Conservation (phyloP, 768 basidiomycete species). For the Leccinum variicolor region DNA sequence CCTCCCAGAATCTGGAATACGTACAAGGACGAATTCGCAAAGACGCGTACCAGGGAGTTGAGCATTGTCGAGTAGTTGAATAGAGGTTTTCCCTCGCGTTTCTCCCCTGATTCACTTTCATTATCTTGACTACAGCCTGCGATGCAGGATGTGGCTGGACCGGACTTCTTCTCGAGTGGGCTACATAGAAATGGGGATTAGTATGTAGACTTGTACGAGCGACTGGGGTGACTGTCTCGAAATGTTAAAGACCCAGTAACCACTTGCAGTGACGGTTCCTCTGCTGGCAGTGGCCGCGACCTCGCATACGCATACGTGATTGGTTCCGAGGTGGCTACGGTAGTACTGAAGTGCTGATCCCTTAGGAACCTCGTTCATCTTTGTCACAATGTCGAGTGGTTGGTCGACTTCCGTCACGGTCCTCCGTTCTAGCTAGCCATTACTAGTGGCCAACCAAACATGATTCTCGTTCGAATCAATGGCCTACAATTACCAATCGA, state of each 20-base stretch:
- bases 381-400: too few species aligned
- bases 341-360: too few species aligned
- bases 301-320: too few species aligned
- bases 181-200: background rate
- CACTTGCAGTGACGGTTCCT: too few species aligned
- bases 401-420: too few species aligned
- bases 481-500: background rate
- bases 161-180: background rate
- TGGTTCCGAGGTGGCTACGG: too few species aligned
- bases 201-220: background rate
- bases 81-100: background rate
- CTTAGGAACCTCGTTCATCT: too few species aligned
- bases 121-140: background rate
- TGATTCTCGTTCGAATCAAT: too few species aligned
- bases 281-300: too few species aligned
- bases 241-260: background rate
- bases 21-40: conserved; percentile 93
- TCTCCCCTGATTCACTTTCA: background rate
- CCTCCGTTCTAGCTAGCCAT: too few species aligned
- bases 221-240: background rate
- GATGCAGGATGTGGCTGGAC: background rate
- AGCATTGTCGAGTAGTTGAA: conserved; percentile 63
- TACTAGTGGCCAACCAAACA: too few species aligned
- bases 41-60: conserved; percentile 72
- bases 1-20: conserved; percentile 84